Evolutionary conservation across 2,329 filamentous ascomycete species (phyloP), one percentile per base, ranked within the genome.

Genomic region (Raffaelea arxii): DNA sequence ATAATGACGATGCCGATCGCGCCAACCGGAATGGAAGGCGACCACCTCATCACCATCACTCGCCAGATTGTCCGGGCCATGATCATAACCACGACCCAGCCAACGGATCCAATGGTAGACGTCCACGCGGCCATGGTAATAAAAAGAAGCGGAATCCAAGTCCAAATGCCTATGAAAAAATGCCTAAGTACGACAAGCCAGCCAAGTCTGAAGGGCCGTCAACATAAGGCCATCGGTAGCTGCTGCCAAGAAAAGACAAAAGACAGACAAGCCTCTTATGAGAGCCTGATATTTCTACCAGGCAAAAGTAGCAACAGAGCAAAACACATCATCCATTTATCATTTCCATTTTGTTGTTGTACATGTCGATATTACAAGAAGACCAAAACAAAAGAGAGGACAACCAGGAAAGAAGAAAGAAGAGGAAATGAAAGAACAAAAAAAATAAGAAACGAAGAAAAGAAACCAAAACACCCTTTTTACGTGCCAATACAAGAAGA

Each of bases 151-250:
- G 62, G 25, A 71, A 69, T 56, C 78, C 82, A 18, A 88, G 84
- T 58, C 85, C 85, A 21, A 91, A 91, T 63, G 86, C 86, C 1
- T 91, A 91, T 58, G 86, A 91, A 65, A 84, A 82, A 63, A 76
- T 87, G 62, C 81, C 81, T 2, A 46, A 42, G 16, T 44, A 52
- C 41, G 41, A 46, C 11, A 78, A 76, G 60, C 70, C 71, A 48
- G 23, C 47, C n/a, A 41, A 30, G 24, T 21, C 25, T n/a, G n/a
- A n/a, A n/a, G n/a, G n/a, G 27, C 37, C 6, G 22, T 22, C n/a
- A 55, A 19, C 16, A 27, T 16, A 22, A 37, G 4, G 12, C n/a
- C n/a, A n/a, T n/a, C n/a, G n/a, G n/a, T n/a, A n/a, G n/a, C n/a
- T n/a, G n/a, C n/a, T n/a, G n/a, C n/a, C n/a, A n/a, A n/a, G 23